phyloP scores from a whole-genome alignment of 1,139 yeast species.

The Geotrichum aggregatum region DNA sequence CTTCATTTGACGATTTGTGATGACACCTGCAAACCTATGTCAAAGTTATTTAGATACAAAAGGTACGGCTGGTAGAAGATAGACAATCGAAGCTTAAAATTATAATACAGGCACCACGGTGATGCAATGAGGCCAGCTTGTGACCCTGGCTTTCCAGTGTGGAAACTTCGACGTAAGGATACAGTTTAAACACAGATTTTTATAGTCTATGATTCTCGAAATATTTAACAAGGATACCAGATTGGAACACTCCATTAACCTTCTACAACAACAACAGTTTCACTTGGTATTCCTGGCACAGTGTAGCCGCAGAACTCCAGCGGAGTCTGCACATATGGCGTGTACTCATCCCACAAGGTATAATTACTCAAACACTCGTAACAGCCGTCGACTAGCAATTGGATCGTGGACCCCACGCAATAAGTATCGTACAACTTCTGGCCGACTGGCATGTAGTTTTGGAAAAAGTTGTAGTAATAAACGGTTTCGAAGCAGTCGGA shows the following conservation, averaged over 20 bases:
- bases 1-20: slow-evolving; percentile 70
- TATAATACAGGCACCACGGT: no score
- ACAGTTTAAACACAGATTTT: no score
- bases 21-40: no score
- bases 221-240: no score
- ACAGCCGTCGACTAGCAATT: not conserved
- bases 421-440: not conserved
- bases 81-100: no score
- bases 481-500: slow-evolving; percentile 7
- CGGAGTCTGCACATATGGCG: slow-evolving; percentile 1
- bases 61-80: no score
- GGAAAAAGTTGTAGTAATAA: slow-evolving; percentile 9
- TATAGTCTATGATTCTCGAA: no score
- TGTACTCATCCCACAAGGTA: not conserved
- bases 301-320: slow-evolving; percentile 4
- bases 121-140: no score
- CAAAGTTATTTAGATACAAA: no score
- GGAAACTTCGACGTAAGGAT: no score
- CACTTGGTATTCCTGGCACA: not conserved
- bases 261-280: not conserved
- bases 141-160: no score
- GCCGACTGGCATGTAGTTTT: not conserved
- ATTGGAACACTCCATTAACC: no score
- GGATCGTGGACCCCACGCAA: slow-evolving; percentile 5
- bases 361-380: slow-evolving; percentile 1